These are phyloP conservation scores for Aspergillus bertholletiae DNA, from an alignment of 495 filamentous ascomycete genomes.

Conservation along the genomic window DNA sequence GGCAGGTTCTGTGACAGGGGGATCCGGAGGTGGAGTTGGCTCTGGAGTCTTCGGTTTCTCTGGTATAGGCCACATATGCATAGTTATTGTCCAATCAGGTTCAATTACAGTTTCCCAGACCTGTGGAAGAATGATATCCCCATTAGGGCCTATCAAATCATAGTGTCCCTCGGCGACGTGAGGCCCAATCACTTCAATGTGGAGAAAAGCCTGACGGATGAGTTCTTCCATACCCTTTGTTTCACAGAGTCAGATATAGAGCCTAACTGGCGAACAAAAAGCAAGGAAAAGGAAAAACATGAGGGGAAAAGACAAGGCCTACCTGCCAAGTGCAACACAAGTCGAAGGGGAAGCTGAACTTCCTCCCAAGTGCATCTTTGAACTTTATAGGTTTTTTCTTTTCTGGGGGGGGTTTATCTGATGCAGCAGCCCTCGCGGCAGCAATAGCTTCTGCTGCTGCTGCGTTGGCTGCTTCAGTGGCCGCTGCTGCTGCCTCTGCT, in stretches of 20 bases:
- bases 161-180: conserved; percentile 84
- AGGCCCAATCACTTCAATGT: conserved; percentile 76
- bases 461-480: conserved; percentile 18
- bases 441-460: conserved; percentile 27
- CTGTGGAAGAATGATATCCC: conserved; percentile 82
- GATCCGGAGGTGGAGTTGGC: conserved; percentile 25
- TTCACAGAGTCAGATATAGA: conserved; percentile 9
- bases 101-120: conserved; percentile 84
- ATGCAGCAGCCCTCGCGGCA: conserved; percentile 23
- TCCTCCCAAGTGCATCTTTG: conserved; percentile 81
- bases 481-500: conserved; percentile 19
- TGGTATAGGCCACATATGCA: conserved; percentile 96
- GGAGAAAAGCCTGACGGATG: conserved; percentile 82
- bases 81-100: conserved; percentile 85
- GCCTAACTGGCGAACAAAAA: too few relatives aligned
- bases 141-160: conserved; percentile 77
- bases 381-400: conserved; percentile 72
- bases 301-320: conserved; percentile 22
- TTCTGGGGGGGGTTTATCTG: conserved; percentile 33
- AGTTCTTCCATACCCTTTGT: conserved; percentile 77
- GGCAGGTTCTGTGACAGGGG: conserved; percentile 20
- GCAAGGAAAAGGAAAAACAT: too few relatives aligned
- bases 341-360: conserved; percentile 82
- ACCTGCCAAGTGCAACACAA: conserved; percentile 79
- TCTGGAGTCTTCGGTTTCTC: conserved; percentile 49